Percentiles rank a stretch among this genome's conserved stretches.
Evolutionary conservation across 2,329 filamentous ascomycete genomes (phyloP).

Genomic region (Diplocarpon mali): DNA sequence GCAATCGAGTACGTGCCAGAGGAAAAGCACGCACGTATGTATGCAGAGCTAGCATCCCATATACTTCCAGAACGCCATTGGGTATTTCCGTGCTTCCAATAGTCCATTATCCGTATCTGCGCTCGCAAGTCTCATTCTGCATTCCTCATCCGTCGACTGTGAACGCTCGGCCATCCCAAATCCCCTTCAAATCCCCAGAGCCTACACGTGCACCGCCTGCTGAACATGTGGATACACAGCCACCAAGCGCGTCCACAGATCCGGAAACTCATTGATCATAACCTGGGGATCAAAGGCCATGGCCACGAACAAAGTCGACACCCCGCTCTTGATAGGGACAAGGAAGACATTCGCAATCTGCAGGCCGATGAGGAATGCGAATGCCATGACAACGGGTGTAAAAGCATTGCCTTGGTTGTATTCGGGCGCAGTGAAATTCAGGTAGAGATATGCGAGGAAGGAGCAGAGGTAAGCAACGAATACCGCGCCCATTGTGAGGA

Average conservation of each 20-base stretch:
- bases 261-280: slow-evolving; percentile 68
- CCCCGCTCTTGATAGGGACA: slow-evolving; percentile 75
- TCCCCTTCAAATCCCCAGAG: not conserved
- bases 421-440: slow-evolving; percentile 66
- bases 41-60: too few relatives aligned
- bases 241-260: slow-evolving; percentile 71
- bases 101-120: too few relatives aligned
- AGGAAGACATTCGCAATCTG: slow-evolving; percentile 87
- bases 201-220: slow-evolving; percentile 37
- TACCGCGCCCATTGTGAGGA: slow-evolving; percentile 62
- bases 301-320: slow-evolving; percentile 86
- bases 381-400: slow-evolving; percentile 70
- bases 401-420: slow-evolving; percentile 62
- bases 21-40: too few relatives aligned
- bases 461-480: slow-evolving; percentile 79
- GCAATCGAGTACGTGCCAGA: too few relatives aligned
- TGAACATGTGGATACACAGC: slow-evolving; percentile 76
- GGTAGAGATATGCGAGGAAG: slow-evolving; percentile 76
- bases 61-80: too few relatives aligned
- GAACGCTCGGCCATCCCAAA: not conserved
- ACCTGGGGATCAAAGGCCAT: slow-evolving; percentile 59
- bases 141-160: too few relatives aligned
- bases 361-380: slow-evolving; percentile 79
- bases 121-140: too few relatives aligned
- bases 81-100: too few relatives aligned